Evolutionary conservation across 805 yeast genomes (phyloP), one percentile per base, ranked within the genome.

Genomic region (Yarrowia sp.): DNA sequence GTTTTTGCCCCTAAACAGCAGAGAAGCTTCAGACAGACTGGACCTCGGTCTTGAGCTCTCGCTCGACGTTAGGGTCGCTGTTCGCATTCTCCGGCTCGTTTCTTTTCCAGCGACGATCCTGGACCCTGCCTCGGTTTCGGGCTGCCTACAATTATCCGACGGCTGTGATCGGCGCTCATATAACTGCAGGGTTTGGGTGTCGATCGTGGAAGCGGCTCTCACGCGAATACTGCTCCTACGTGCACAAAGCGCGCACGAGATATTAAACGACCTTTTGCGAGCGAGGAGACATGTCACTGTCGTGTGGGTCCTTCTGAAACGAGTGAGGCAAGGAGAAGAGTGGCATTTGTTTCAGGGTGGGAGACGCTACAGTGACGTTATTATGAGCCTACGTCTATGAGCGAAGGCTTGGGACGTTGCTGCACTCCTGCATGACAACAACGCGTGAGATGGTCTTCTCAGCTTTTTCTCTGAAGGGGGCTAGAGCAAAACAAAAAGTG

Each of bases 341-440:
- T 1, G 14, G n/a, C 14, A 42, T 42, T n/a, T 44, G 49, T 44
- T 44, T 44, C 49, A 44, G 16, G 49, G 49, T 44, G 33, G 22
- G 49, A 18, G 49, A 16, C 49, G 22, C 10, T 18, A 27, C 49
- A 9, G n/a, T 42, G n/a, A n/a, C n/a, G n/a, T n/a, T n/a, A n/a
- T n/a, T n/a, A n/a, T n/a, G n/a, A n/a, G n/a, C n/a, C n/a, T n/a
- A n/a, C n/a, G n/a, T n/a, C n/a, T n/a, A n/a, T n/a, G n/a, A n/a
- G n/a, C n/a, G n/a, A n/a, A n/a, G n/a, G n/a, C n/a, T 22, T 39
- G 44, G 44, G 27, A 22, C 44, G 31, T 24, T 41, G 31, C 31
- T 41, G 47, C 47, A 41, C 49, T 44, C 49, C 49, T 44, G 49
- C 49, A 44, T 44, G 33, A 18, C 49, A 44, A 44, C 49, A n/a